phyloP scores from a whole-genome alignment of 208 protist genomes.

The Trypanosoma grayi region DNA sequence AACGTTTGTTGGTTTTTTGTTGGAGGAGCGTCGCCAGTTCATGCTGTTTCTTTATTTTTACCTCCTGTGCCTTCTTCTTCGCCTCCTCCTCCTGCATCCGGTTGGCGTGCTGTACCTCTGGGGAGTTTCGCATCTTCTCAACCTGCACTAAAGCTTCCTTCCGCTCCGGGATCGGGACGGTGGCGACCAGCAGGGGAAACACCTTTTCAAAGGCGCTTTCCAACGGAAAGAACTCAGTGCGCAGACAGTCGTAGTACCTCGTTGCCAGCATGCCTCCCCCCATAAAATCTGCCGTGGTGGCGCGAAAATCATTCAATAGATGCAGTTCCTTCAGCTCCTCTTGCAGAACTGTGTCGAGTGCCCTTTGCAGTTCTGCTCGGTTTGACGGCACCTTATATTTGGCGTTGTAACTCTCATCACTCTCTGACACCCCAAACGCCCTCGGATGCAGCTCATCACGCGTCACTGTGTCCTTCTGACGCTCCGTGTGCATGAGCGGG shows the following conservation, averaged over 20 bases:
- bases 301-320: constrained; percentile 41
- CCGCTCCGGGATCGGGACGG: constrained; percentile 45
- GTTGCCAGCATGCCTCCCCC: constrained; percentile 49
- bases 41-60: constrained; percentile 19
- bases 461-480: background rate
- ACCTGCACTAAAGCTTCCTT: constrained; percentile 58
- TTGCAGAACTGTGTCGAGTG: constrained; percentile 43
- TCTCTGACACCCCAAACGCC: constrained; percentile 47
- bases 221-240: constrained; percentile 44
- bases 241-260: constrained; percentile 67
- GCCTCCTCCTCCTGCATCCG: constrained; percentile 47
- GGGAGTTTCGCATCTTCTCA: constrained; percentile 70
- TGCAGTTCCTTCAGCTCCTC: constrained; percentile 37
- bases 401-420: constrained; percentile 29
- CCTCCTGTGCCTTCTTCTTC: constrained; percentile 33
- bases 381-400: constrained; percentile 40
- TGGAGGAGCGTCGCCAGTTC: background rate
- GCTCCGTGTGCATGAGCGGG: constrained; percentile 19
- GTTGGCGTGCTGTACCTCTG: constrained; percentile 54
- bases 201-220: constrained; percentile 50
- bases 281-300: constrained; percentile 64
- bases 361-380: constrained; percentile 29
- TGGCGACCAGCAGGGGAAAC: constrained; percentile 75
- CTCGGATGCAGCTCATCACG: background rate
- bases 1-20: constrained; percentile 3